Evolutionary conservation across 1,284 basidiomycete species (phyloP).

Genomic region (Ceratobasidium sp.): DNA sequence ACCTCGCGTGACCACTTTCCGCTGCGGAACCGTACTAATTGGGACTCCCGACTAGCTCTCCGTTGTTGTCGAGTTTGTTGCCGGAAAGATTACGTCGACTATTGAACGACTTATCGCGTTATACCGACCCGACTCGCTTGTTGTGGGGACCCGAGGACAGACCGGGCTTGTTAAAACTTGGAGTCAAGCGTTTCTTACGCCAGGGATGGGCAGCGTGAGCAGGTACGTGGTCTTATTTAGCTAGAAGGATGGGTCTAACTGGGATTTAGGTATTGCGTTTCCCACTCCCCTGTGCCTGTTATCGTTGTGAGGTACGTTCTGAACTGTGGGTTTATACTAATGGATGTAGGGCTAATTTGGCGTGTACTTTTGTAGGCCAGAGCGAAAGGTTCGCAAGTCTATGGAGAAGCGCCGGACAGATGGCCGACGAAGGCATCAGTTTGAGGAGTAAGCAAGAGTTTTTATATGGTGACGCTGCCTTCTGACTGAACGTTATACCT

Average conservation of each 20-base stretch:
- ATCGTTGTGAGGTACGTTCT: conserved; percentile 79
- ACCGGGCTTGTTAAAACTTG: conserved; percentile 70
- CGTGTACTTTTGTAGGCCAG: conserved; percentile 75
- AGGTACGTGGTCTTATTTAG: conserved; percentile 68
- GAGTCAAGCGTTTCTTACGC: conserved; percentile 69
- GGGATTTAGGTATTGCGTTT: conserved; percentile 77
- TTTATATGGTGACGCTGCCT: too few species aligned
- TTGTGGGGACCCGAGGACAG: conserved; percentile 90
- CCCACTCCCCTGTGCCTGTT: conserved; percentile 91
- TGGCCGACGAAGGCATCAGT: conserved; percentile 84
- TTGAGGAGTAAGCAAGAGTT: conserved; percentile 73
- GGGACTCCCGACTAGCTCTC: conserved; percentile 70
- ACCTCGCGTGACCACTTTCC: too few species aligned
- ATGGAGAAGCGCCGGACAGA: conserved; percentile 85
- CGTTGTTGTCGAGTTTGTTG: conserved; percentile 93
- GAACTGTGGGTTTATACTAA: too few species aligned
- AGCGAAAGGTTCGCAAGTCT: conserved; percentile 86
- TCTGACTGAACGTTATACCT: neutral
- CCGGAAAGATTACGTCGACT: conserved; percentile 88
- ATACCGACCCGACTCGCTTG: conserved; percentile 93
- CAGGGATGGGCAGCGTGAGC: conserved; percentile 74
- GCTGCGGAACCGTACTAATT: neutral
- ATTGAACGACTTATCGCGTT: conserved; percentile 94
- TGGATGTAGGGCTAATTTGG: too few species aligned
- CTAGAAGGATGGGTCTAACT: neutral